phyloP scores from a whole-genome alignment of 1,284 basidiomycete species.

The Exobasidium cylindrosporum region DNA sequence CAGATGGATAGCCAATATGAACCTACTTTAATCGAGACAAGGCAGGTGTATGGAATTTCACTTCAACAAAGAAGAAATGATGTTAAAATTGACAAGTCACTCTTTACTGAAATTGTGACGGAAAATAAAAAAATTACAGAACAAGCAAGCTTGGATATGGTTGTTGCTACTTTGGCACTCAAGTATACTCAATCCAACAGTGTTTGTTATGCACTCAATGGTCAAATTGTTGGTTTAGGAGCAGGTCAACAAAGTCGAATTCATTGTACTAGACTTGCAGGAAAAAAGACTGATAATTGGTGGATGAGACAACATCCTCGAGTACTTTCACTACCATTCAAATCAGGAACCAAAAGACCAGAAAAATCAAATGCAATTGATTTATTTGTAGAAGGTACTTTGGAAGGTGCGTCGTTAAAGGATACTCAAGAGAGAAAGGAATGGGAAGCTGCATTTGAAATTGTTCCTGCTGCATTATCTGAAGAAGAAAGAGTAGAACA shows the following conservation, averaged over 20 bases:
- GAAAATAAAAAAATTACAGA: slow-evolving; percentile 69
- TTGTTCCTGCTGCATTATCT: slow-evolving; percentile 67
- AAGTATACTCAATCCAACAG: slow-evolving; percentile 99
- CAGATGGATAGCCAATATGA: slow-evolving; percentile 55
- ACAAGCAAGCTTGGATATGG: slow-evolving; percentile 45
- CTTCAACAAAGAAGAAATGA: slow-evolving; percentile 91
- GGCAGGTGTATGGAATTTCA: slow-evolving; percentile 90
- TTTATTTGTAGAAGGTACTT: slow-evolving; percentile 83
- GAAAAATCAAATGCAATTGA: slow-evolving; percentile 99
- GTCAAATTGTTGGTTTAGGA: slow-evolving; percentile 90
- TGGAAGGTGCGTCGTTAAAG: slow-evolving; percentile 67
- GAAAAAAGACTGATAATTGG: slow-evolving; percentile 97
- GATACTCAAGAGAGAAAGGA: slow-evolving; percentile 69
- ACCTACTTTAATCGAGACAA: slow-evolving; percentile 67
- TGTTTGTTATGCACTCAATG: slow-evolving; percentile 91
- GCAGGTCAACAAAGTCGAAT: slow-evolving; percentile 98
- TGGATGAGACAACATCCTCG: slow-evolving; percentile 96
- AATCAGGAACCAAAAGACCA: slow-evolving; percentile 93
- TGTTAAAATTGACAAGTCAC: slow-evolving; percentile 74
- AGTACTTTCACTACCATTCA: slow-evolving; percentile 87
- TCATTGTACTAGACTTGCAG: slow-evolving; percentile 96
- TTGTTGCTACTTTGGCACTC: slow-evolving; percentile 79
- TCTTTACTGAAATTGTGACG: slow-evolving; percentile 86
- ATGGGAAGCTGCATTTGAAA: slow-evolving; percentile 87
- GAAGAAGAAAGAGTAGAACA: slow-evolving; percentile 65